Evolutionary conservation across 306 rosid species (phyloP).

Genomic region (Rosa rugosa): DNA sequence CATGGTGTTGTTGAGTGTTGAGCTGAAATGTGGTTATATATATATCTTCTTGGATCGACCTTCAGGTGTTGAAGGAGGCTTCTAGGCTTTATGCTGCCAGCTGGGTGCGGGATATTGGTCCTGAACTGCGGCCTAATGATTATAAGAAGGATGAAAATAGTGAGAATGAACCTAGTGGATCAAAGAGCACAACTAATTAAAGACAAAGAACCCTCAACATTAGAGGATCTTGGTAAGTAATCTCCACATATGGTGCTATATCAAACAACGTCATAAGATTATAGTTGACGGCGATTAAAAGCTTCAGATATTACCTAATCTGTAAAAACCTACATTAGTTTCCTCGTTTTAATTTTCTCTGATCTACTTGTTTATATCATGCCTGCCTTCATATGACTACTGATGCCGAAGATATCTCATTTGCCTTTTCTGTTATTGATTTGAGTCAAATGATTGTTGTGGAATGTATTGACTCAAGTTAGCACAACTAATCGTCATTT

Average conservation of each 20-base stretch:
- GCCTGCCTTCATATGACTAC: neutral
- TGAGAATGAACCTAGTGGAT: conserved; percentile 40
- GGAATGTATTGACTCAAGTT: neutral
- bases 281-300: neutral
- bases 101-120: conserved; percentile 95
- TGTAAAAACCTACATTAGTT: neutral
- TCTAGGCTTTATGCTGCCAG: conserved; percentile 81
- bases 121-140: conserved; percentile 84
- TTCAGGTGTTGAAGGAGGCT: conserved; percentile 79
- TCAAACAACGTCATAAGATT: neutral
- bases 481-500: neutral
- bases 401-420: neutral
- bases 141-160: conserved; percentile 56
- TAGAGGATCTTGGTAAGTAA: conserved; percentile 85
- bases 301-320: neutral
- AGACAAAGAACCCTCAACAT: conserved; percentile 65
- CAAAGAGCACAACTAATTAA: conserved; percentile 30
- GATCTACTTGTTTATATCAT: no score
- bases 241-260: conserved; percentile 5
- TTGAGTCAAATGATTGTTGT: neutral
- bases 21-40: neutral
- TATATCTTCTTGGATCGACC: neutral
- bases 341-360: neutral
- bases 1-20: neutral
- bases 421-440: neutral